Conservation (phyloP, 306 rosid species). For the Malus sieversii region DNA sequence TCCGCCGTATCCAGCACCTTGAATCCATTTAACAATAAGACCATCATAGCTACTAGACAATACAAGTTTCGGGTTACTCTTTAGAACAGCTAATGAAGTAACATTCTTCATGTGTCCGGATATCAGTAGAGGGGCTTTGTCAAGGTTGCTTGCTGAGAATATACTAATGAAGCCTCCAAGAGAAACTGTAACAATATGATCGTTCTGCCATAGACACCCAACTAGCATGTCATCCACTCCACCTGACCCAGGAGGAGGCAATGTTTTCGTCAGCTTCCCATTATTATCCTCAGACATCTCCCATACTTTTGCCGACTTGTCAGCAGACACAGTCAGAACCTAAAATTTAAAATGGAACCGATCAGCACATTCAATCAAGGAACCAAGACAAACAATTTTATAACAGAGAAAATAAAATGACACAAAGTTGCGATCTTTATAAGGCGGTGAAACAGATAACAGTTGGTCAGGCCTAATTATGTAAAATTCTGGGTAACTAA, state of each 20-base stretch:
- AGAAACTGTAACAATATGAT: conserved; percentile 74
- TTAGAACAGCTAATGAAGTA: conserved; percentile 68
- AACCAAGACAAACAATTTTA: background rate
- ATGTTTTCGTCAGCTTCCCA: conserved; percentile 69
- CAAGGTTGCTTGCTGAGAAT: conserved; percentile 69
- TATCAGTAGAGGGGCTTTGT: conserved; percentile 59
- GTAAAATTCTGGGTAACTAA: background rate
- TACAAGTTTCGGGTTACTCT: conserved; percentile 57
- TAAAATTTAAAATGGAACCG: conserved; percentile 19
- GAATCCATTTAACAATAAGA: conserved; percentile 77
- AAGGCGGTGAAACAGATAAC: background rate
- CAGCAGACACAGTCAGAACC: conserved; percentile 95
- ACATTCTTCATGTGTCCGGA: conserved; percentile 93
- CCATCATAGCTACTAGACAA: conserved; percentile 95
- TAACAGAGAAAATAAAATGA: background rate
- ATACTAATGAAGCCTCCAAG: conserved; percentile 80
- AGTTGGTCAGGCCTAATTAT: background rate
- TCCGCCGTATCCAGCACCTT: conserved; percentile 82
- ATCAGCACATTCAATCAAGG: conserved; percentile 17
- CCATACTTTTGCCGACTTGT: conserved; percentile 90
- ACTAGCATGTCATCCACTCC: conserved; percentile 96
- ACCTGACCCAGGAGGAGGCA: conserved; percentile 64
- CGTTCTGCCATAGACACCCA: conserved; percentile 84
- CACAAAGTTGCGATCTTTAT: background rate
- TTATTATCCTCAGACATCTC: conserved; percentile 58